Evolutionary conservation across 768 basidiomycete genomes (phyloP), one percentile per base, ranked within the genome.

Genomic region (Phallus indusiatus): DNA sequence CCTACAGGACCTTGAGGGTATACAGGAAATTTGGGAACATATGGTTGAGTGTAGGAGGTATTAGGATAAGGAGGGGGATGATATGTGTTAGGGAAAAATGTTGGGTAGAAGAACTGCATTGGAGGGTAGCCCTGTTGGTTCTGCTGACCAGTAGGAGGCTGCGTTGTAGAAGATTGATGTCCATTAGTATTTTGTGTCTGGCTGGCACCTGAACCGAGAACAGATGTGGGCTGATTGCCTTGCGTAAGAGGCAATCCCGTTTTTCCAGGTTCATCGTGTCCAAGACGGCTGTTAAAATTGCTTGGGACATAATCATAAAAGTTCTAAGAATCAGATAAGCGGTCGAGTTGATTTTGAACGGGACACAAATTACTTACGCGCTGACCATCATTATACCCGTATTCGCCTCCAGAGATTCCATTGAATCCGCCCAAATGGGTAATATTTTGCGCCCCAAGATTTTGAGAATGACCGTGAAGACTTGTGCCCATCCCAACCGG

Each of bases 301-400:
- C 77, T 73, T 55, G 79, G 85, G 50, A 70, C 71, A 66, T 90
- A 80, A 48, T 90, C 88, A 66, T 91, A 91, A 72, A 89, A 88
- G 63, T 81, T 81, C 85, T 87, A 63, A 46, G 63, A 28, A 42
- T 50, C 50, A 63, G 64, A 53, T 50, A 62, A 64, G 69, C 55
- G 64, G 5, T 47, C 10, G 20, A 28, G 53, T 47, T 14, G 12
- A 12, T 12, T 12, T 61, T 34, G 33, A 63, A 56, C 2, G 53
- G 28, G 60, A 11, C 6, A n/a, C 17, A n/a, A 28, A 28, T 28
- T 67, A 73, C 81, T 64, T 67, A 88, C 86, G 67, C 87, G 77
- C 65, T 81, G 84, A 60, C 68, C 82, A 36, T 89, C 86, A 46
- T 73, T 73, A 68, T 90, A 90, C 2, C 79, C 78, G 63, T 89